Conservation (phyloP, 2,329 filamentous ascomycete species). For the Aspergillus niger region DNA sequence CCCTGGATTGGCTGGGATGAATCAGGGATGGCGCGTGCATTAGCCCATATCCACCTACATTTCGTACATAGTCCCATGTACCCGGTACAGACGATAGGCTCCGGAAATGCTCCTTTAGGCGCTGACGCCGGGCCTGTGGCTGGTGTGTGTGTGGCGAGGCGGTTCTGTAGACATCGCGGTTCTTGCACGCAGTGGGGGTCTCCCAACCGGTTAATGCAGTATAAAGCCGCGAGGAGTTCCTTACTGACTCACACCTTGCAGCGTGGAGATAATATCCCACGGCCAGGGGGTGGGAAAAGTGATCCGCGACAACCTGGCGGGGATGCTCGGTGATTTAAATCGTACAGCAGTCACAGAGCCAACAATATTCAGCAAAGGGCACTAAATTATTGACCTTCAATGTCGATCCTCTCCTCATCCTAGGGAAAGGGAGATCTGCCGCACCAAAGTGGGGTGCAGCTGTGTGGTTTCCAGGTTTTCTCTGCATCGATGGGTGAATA, state of each 20-base stretch:
- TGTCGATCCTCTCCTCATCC: constrained; percentile 1
- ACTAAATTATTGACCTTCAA: constrained; percentile 2
- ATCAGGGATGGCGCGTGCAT: constrained; percentile 7
- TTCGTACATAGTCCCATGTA: constrained; percentile 7
- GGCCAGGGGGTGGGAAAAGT: background rate
- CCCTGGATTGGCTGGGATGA: background rate
- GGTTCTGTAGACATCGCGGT: background rate
- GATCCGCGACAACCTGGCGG: background rate
- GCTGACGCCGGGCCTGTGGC: background rate
- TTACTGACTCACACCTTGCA: constrained; percentile 7
- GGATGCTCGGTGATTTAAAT: constrained; percentile 3
- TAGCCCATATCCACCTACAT: constrained; percentile 1
- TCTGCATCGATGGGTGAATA: constrained; percentile 1
- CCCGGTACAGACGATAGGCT: background rate
- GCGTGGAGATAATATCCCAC: background rate
- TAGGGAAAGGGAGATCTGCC: constrained; percentile 12
- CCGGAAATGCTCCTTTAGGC: constrained; percentile 1
- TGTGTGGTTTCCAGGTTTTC: constrained; percentile 12
- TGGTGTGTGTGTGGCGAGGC: constrained; percentile 1
- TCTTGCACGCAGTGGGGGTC: no score
- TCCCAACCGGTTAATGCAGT: background rate
- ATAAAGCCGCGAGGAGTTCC: background rate
- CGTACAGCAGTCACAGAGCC: background rate
- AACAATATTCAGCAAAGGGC: background rate
- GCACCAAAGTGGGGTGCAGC: constrained; percentile 15